These are phyloP conservation scores for Purpureocillium takamizusanense DNA, from an alignment of 2,329 filamentous ascomycete genomes.

Conservation along the genomic window DNA sequence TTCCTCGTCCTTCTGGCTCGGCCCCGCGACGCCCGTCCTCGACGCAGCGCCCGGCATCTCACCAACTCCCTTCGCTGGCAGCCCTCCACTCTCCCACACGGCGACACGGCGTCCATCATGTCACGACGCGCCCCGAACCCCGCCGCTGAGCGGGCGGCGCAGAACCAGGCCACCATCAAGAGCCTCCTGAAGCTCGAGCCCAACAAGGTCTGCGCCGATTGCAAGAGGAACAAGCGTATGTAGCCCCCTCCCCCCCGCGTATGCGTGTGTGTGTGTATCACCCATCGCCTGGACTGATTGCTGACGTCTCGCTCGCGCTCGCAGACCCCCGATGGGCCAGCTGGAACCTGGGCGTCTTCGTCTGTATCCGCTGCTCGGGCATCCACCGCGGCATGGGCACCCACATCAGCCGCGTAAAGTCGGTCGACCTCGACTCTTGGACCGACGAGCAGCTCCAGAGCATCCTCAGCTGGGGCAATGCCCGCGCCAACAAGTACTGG, in stretches of 20 bases:
- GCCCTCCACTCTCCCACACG: constrained; percentile 5
- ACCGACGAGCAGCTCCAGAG: constrained; percentile 96
- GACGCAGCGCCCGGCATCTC: no score
- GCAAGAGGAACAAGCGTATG: constrained; percentile 96
- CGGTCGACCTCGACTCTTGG: constrained; percentile 95
- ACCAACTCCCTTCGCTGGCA: not conserved
- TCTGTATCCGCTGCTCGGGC: constrained; percentile 97
- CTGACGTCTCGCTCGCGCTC: no score
- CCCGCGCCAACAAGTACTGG: constrained; percentile 97
- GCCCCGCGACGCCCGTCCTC: no score
- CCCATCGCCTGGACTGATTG: no score
- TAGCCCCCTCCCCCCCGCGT: constrained; percentile 10
- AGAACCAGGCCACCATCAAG: constrained; percentile 92
- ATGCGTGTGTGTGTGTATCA: no score
- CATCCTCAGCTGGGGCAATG: constrained; percentile 91
- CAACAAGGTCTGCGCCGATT: constrained; percentile 97
- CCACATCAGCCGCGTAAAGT: constrained; percentile 96
- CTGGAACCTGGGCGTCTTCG: constrained; percentile 95
- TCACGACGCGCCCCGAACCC: constrained; percentile 71
- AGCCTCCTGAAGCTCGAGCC: constrained; percentile 85
- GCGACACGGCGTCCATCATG: constrained; percentile 46
- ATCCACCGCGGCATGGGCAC: constrained; percentile 99
- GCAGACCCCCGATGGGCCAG: constrained; percentile 96
- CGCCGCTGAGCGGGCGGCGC: constrained; percentile 77
- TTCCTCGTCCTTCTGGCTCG: no score